A percentile compares a stretch with the other conserved stretches of the same genome.
phyloP scores from a whole-genome alignment of 116 monocot genomes.

The Phalaenopsis hybrid region DNA sequence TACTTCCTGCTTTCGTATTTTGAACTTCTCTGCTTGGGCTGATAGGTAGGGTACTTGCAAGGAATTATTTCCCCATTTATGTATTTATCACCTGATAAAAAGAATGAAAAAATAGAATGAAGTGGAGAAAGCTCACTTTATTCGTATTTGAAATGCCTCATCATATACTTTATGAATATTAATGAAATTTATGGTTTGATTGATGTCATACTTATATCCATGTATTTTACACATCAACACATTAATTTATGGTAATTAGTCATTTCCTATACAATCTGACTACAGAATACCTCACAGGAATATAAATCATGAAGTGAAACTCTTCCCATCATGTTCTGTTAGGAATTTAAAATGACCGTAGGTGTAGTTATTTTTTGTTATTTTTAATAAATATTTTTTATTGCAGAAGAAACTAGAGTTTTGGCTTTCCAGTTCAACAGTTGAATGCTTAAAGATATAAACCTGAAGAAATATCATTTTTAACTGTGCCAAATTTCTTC shows the following conservation, averaged over 20 bases:
- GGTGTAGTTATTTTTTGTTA: background rate
- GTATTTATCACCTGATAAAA: slow-evolving; percentile 82
- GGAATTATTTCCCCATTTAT: slow-evolving; percentile 99
- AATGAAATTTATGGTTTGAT: background rate
- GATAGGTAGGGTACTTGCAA: slow-evolving; percentile 81
- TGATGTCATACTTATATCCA: background rate
- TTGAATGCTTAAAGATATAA: background rate
- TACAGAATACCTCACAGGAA: no score
- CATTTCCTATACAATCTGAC: no score
- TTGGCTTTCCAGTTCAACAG: no score
- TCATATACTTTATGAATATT: background rate
- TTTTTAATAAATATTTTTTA: background rate
- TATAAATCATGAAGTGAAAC: no score
- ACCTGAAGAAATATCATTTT: no score
- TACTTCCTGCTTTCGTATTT: slow-evolving; percentile 90
- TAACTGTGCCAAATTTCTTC: no score
- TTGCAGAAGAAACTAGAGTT: background rate
- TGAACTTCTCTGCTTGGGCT: slow-evolving; percentile 72
- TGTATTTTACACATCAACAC: background rate
- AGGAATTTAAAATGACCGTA: background rate
- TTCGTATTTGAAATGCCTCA: no score
- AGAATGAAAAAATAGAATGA: background rate
- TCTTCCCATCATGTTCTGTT: no score
- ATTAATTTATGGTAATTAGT: no score
- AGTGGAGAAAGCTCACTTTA: background rate